Evolutionary conservation across 371 early-diverging fungal genomes (phyloP).

Genomic region (Catenaria anguillulae): DNA sequence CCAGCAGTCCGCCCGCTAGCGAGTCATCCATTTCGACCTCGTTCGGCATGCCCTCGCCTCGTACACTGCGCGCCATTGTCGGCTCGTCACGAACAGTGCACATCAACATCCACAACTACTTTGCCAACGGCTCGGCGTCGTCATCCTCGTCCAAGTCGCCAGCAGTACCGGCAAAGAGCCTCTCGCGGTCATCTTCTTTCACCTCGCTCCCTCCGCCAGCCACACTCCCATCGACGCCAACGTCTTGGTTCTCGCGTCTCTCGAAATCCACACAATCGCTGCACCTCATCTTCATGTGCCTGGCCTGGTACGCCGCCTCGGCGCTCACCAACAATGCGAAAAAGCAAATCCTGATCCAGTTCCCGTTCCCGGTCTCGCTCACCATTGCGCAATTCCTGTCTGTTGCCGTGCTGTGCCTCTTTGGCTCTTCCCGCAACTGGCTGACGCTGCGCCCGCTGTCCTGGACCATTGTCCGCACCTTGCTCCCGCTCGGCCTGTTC

Average conservation of each 20-base stretch:
- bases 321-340: conserved; percentile 65
- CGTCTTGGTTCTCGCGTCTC: no score
- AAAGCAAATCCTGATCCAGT: conserved; percentile 56
- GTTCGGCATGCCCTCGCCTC: not conserved
- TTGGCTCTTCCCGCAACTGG: conserved; percentile 1
- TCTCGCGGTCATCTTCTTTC: no score
- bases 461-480: conserved; percentile 35
- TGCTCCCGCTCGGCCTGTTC: conserved; percentile 54
- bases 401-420: conserved; percentile 43
- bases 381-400: conserved; percentile 61
- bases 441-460: conserved; percentile 31
- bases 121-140: no score
- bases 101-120: conserved; percentile 1
- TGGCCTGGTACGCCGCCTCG: conserved; percentile 62
- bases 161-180: no score
- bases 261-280: not conserved
- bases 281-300: conserved; percentile 25
- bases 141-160: no score
- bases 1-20: no score
- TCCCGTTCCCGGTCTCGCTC: conserved; percentile 60
- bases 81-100: not conserved
- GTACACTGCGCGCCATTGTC: not conserved
- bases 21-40: no score
- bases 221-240: no score
- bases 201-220: no score